Evolutionary conservation across 768 basidiomycete genomes (phyloP).

Genomic region (Trametes cingulata): DNA sequence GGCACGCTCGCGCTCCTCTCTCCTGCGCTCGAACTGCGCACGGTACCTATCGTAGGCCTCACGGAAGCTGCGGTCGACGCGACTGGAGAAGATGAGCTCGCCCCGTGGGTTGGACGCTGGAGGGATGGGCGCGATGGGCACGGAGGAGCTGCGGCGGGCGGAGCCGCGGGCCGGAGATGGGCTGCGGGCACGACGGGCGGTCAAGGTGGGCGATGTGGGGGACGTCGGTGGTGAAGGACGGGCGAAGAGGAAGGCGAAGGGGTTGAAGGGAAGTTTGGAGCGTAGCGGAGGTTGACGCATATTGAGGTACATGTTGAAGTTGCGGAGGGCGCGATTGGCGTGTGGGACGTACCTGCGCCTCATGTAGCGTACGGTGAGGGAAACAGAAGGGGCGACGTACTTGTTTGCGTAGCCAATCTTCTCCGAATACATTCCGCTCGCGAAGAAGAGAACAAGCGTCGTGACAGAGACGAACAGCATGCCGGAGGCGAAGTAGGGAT

Average conservation of each 20-base stretch:
- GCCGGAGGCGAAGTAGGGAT: slow-evolving; percentile 77
- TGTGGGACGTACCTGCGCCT: slow-evolving; percentile 87
- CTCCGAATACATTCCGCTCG: slow-evolving; percentile 94
- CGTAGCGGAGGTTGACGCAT: slow-evolving; percentile 78
- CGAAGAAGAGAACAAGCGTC: slow-evolving; percentile 92
- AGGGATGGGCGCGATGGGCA: slow-evolving; percentile 77
- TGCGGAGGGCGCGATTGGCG: slow-evolving; percentile 87
- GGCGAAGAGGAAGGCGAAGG: slow-evolving; percentile 57
- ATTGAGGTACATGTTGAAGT: slow-evolving; percentile 97
- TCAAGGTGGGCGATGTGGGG: slow-evolving; percentile 31
- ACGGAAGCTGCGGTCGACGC: slow-evolving; percentile 77
- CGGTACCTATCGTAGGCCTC: slow-evolving; percentile 95
- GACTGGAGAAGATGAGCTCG: slow-evolving; percentile 93
- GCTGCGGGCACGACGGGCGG: slow-evolving; percentile 27
- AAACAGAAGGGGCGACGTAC: slow-evolving; percentile 50
- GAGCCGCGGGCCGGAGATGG: slow-evolving; percentile 34
- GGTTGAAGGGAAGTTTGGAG: slow-evolving; percentile 57
- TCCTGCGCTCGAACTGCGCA: slow-evolving; percentile 76
- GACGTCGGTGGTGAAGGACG: slow-evolving; percentile 26
- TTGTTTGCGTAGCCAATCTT: slow-evolving; percentile 96
- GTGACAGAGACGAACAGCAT: slow-evolving; percentile 86
- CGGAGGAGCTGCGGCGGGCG: slow-evolving; percentile 42
- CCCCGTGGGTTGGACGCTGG: slow-evolving; percentile 89
- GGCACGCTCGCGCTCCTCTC: slow-evolving; percentile 61
- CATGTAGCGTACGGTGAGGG: not conserved